phyloP scores from a whole-genome alignment of 768 basidiomycete genomes.

The Collybiopsis confluens region DNA sequence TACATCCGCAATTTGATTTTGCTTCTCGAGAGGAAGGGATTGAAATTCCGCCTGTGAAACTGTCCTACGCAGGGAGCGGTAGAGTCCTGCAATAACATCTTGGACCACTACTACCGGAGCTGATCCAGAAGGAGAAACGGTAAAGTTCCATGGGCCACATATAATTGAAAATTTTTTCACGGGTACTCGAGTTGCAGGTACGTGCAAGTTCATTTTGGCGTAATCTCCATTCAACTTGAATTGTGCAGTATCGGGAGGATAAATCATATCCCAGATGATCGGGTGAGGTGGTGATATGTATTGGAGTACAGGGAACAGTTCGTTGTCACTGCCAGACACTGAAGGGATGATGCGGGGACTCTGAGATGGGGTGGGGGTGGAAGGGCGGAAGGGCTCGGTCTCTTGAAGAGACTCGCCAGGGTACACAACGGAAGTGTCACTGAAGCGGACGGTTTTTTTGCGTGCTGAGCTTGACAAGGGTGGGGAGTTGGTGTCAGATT shows the following conservation, averaged over 20 bases:
- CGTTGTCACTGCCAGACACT: conserved; percentile 8
- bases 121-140: background rate
- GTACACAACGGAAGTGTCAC: conserved; percentile 15
- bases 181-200: conserved; percentile 6
- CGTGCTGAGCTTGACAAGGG: too few relatives aligned
- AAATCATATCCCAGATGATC: conserved; percentile 14
- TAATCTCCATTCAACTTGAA: background rate
- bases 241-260: conserved; percentile 7
- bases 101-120: conserved; percentile 8
- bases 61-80: background rate
- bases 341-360: background rate
- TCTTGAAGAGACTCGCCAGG: conserved; percentile 15
- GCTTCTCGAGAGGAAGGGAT: background rate
- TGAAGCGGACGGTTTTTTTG: conserved; percentile 10
- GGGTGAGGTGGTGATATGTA: background rate
- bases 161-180: conserved; percentile 4
- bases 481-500: too few relatives aligned
- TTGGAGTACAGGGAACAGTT: conserved; percentile 7
- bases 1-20: conserved; percentile 10
- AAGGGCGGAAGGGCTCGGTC: conserved; percentile 15
- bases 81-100: conserved; percentile 9
- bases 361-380: conserved; percentile 12
- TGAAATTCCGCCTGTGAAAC: background rate
- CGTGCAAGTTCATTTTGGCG: background rate
- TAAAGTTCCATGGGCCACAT: conserved; percentile 1